phyloP scores from a whole-genome alignment of 352 stramenopile genomes.

The Phytophthora pinifolia region DNA sequence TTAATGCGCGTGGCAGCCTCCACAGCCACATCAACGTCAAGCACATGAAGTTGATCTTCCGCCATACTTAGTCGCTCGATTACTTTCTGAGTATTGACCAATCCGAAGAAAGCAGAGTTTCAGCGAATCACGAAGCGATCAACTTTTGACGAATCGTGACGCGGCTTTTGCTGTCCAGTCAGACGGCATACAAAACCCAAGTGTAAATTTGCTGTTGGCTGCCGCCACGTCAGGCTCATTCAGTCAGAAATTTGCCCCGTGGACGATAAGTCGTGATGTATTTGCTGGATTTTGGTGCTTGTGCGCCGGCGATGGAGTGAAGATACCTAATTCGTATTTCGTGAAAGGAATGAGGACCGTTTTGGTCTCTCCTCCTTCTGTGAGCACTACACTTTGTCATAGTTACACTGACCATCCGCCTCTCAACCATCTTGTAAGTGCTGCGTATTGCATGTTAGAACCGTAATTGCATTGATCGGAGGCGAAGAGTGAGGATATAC shows the following conservation, averaged over 20 bases:
- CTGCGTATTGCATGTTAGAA: conserved; percentile 6
- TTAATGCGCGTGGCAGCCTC: background rate
- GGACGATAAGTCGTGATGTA: conserved; percentile 1
- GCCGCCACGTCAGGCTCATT: background rate
- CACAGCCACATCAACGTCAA: conserved; percentile 28
- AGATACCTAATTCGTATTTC: conserved; percentile 41
- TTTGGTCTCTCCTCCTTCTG: conserved; percentile 50
- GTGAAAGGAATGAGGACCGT: conserved; percentile 52
- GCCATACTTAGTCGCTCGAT: no score
- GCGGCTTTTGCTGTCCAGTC: conserved; percentile 16
- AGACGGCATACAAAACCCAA: conserved; percentile 11
- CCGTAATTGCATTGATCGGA: no score
- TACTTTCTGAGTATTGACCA: background rate
- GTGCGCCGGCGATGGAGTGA: conserved; percentile 44
- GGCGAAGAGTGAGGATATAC: no score
- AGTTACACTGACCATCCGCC: conserved; percentile 73
- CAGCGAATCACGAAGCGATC: conserved; percentile 1
- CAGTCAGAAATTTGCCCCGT: conserved; percentile 21
- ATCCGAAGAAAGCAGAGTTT: conserved; percentile 2
- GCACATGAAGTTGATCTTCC: conserved; percentile 24
- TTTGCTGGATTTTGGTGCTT: conserved; percentile 8
- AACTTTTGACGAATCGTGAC: conserved; percentile 2
- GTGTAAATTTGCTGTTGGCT: background rate
- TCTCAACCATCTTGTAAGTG: conserved; percentile 5
- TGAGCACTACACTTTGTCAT: conserved; percentile 69